These are phyloP conservation scores for Neolentinus lepideus DNA, from an alignment of 1,284 basidiomycete species.

Conservation along the genomic window DNA sequence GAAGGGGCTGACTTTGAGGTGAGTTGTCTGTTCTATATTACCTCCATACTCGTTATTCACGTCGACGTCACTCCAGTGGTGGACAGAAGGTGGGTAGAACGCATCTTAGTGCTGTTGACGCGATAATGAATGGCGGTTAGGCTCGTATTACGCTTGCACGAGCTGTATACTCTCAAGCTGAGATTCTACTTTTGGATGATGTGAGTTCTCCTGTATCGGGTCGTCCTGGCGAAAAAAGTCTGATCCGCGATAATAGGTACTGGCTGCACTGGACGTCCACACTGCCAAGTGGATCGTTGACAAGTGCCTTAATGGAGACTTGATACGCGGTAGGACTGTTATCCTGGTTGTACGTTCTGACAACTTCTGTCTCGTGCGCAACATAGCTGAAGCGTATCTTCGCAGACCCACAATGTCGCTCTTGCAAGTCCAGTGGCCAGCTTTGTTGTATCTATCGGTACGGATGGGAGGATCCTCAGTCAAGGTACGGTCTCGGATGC, in stretches of 20 bases:
- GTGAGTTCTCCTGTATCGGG: conserved; percentile 29
- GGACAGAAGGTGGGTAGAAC: conserved; percentile 49
- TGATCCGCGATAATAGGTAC: conserved; percentile 20
- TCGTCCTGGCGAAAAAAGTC: not conserved
- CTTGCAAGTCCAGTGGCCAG: conserved; percentile 58
- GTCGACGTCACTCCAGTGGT: too few relatives aligned
- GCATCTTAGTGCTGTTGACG: too few relatives aligned
- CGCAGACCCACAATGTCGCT: conserved; percentile 72
- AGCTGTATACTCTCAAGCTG: conserved; percentile 58
- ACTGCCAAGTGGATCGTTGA: conserved; percentile 75
- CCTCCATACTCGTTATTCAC: conserved; percentile 1
- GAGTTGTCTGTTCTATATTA: not conserved
- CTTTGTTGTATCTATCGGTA: conserved; percentile 51
- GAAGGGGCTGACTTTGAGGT: conserved; percentile 50
- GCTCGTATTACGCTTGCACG: conserved; percentile 71
- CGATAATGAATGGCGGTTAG: conserved; percentile 15
- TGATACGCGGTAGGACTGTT: conserved; percentile 64
- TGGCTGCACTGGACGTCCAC: conserved; percentile 53
- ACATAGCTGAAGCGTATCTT: conserved; percentile 16
- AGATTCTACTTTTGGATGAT: conserved; percentile 61
- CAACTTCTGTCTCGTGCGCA: not conserved
- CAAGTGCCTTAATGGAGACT: conserved; percentile 63
- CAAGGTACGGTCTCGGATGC: conserved; percentile 41
- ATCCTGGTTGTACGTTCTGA: conserved; percentile 54
- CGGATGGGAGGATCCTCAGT: conserved; percentile 41